A percentile compares a stretch with the other conserved stretches of the same genome.
These are phyloP conservation scores for Cardiospermum halicacabum DNA, from an alignment of 345 rosid species.

Conservation along the genomic window DNA sequence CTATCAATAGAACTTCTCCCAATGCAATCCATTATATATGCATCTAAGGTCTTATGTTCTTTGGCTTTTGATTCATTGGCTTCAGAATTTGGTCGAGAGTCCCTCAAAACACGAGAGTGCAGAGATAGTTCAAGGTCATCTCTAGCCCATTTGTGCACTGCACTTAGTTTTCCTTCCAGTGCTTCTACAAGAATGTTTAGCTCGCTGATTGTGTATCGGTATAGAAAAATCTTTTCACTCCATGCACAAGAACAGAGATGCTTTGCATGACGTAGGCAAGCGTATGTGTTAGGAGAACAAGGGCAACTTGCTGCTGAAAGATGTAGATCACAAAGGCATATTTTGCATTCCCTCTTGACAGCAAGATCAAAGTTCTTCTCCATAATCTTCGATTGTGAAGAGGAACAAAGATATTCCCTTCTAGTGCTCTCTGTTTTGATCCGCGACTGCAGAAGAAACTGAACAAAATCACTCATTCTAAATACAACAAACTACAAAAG, in stretches of 20 bases:
- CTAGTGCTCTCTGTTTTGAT: conserved; percentile 41
- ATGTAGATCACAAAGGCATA: conserved; percentile 57
- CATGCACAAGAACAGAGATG: conserved; percentile 62
- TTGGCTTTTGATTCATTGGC: conserved; percentile 15
- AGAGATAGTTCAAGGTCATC: conserved; percentile 30
- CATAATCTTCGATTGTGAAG: conserved; percentile 39
- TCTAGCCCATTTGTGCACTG: conserved; percentile 44
- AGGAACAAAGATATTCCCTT: conserved; percentile 42
- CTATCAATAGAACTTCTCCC: conserved; percentile 19
- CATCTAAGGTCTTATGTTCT: conserved; percentile 6
- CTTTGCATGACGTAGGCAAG: conserved; percentile 55
- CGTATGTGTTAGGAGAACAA: conserved; percentile 49
- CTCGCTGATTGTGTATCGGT: conserved; percentile 43
- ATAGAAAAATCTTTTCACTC: conserved; percentile 46
- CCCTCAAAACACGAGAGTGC: conserved; percentile 13
- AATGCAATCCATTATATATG: conserved; percentile 6
- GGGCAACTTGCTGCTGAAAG: conserved; percentile 58
- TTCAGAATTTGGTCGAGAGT: background rate
- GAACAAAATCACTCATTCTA: background rate
- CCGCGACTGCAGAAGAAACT: conserved; percentile 37
- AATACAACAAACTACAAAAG: no score
- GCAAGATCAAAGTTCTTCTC: conserved; percentile 35
- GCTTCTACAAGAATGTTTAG: conserved; percentile 55
- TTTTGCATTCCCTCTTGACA: conserved; percentile 47
- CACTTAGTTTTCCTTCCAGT: conserved; percentile 48